Base-by-base conservation (phyloP, 371 early-diverging fungal species). In the Apophysomyces ossiformis region DNA sequence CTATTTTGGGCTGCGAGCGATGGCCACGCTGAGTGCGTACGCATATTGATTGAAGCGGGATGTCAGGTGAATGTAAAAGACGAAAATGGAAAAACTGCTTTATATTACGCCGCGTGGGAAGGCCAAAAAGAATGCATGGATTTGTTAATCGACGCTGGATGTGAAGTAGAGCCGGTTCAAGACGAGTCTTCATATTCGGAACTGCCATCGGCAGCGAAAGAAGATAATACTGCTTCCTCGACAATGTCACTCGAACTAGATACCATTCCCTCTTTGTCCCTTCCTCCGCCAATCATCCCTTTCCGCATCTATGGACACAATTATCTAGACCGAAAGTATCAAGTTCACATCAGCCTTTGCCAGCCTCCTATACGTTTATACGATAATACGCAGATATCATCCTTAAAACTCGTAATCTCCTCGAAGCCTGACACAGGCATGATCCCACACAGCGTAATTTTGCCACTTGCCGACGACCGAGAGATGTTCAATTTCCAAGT, bases 201-300 rank as follows among this genome's bases (percentile, higher is more conserved):
- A 18, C 46, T 41, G 26, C 50, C 60, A 13, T 18, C 68, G 32
- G 32, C 32, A 26, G 32, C 3, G 63, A 11, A 66, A 58, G n/a
- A 37, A 0, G 68, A 65, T 12, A 67, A 71, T 11, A 75, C 72
- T 7, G 13, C 44, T 37, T 60, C 66, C 7, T 57, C 41, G n/a
- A 37, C 59, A 21, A 60, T 61, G 3, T 82, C 81, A 21, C 62
- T 85, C 26, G 90, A 92, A 67, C 54, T 94, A 37, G 95, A 94
- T 60, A 79, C 79, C 2, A 90, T 96, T 21, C 97, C 97, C 2
- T 90, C 93, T 6, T 77, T 96, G 8, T 90, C 89, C 5, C 76
- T 98, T 35, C 99, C 99, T 5, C 99, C 99, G 15, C 99, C 99
- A 8, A 93, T 98, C 58, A 92, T 98, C 41, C 98, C 99, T 1